These are phyloP conservation scores for Ilyonectria sp. DNA, from an alignment of 2,329 filamentous ascomycete genomes.

Conservation along the genomic window DNA sequence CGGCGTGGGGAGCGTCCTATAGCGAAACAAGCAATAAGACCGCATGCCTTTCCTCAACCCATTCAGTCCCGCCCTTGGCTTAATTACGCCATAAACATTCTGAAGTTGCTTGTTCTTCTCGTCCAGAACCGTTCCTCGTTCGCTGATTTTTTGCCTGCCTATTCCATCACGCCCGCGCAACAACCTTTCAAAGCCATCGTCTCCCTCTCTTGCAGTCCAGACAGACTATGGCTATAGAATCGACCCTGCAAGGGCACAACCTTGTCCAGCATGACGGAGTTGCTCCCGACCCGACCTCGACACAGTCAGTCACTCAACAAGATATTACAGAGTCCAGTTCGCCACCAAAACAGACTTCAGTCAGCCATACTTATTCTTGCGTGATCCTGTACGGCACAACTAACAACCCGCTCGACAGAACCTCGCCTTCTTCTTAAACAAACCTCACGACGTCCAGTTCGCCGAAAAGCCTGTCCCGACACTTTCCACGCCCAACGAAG, in stretches of 20 bases:
- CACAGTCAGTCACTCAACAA: background rate
- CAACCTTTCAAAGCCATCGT: too few relatives aligned
- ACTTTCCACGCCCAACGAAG: slow-evolving; percentile 7
- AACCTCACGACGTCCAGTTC: slow-evolving; percentile 3
- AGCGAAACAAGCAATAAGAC: too few relatives aligned
- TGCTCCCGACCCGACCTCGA: background rate
- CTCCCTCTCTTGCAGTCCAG: too few relatives aligned
- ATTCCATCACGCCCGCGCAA: too few relatives aligned
- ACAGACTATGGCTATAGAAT: background rate
- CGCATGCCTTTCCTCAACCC: too few relatives aligned
- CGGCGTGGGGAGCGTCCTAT: too few relatives aligned
- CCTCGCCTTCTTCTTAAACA: slow-evolving; percentile 11
- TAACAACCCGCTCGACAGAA: background rate
- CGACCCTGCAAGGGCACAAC: background rate
- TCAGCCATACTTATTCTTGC: background rate
- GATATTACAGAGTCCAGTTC: background rate
- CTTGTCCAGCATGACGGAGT: too few relatives aligned
- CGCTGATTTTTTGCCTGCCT: too few relatives aligned
- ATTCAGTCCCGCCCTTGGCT: too few relatives aligned
- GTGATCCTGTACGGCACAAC: background rate
- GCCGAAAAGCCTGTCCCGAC: slow-evolving; percentile 8
- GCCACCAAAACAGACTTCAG: background rate
- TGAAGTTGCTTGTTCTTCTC: too few relatives aligned
- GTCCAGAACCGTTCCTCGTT: too few relatives aligned
- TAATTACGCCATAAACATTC: too few relatives aligned